Evolutionary conservation across 2,329 filamentous ascomycete species (phyloP), one percentile per base, ranked within the genome.

Genomic region (Pseudogymnoascus sp.): DNA sequence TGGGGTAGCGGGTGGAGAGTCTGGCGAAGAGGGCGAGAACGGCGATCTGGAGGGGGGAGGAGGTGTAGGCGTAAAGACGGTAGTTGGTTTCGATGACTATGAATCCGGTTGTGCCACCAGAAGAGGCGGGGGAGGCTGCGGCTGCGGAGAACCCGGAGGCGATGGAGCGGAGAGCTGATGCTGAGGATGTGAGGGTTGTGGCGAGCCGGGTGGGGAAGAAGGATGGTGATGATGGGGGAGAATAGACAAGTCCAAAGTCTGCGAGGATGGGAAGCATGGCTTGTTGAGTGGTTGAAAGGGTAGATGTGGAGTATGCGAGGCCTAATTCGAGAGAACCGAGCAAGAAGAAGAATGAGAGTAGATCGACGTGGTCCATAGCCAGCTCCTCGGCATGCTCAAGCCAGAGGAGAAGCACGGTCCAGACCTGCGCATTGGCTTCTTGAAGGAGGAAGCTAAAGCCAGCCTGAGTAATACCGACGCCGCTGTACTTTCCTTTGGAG

Each of bases 41-140:
- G 62, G 92, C 91, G 67, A 97, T 99, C 75, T 97, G 93, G 0
- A 99, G 85, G 0, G 93, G 91, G 0, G 92, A 96, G 35, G 89
- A 88, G 6, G 96, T 97, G 78, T 99, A 99, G 33, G 95, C 95
- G 78, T 99, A 99, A 69, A 99, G 79, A 26, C 95, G 90, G 78
- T 97, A 97, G 77, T 99, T 99, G 7, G 95, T 99, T 79, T 99
- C 95, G 68, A 99, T 85, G 71, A 99, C 93, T 72, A 99, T 91
- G 78, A 91, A 95, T 66, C 93, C 93, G 70, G 87, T 86, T 66
- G 80, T 76, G 16, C 75, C 76, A 67, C 69, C 68, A 2, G 50
- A 56, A 29, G 50, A 56, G 56, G 63, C 72, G 69, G 35, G 64
- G 61, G 72, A 72, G 60, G 67, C 76, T 53, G 70, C 74, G 6